These are phyloP conservation scores for Tieghemostelium lacteum DNA, from an alignment of 78 protist genomes.

Conservation along the genomic window DNA sequence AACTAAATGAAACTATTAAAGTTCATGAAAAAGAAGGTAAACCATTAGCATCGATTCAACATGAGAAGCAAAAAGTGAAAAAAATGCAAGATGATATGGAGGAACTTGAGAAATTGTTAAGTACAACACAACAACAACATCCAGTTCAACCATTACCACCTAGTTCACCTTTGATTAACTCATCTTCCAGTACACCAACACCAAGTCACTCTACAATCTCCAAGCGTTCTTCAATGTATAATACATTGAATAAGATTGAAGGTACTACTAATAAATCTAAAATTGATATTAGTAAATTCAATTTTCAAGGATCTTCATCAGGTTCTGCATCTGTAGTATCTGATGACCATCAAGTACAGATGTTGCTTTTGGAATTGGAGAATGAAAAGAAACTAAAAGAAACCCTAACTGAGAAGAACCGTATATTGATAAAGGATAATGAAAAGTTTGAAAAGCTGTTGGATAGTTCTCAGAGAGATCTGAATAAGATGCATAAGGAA, in stretches of 20 bases:
- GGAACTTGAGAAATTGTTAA: conserved; percentile 43
- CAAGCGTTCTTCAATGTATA: not conserved
- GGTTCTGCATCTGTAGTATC: not conserved
- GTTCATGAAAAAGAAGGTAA: conserved; percentile 18
- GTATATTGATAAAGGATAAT: not conserved
- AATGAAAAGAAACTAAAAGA: conserved; percentile 39
- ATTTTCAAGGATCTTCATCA: not conserved
- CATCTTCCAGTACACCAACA: not conserved
- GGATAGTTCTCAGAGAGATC: not conserved
- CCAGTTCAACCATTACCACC: not conserved
- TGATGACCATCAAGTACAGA: not conserved
- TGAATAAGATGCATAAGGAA: not conserved
- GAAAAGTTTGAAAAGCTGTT: not conserved
- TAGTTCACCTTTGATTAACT: conserved; percentile 2
- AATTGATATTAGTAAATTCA: conserved; percentile 10
- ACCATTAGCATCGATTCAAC: not conserved
- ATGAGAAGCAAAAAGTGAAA: conserved; percentile 26
- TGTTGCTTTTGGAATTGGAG: conserved; percentile 15
- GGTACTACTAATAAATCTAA: not conserved
- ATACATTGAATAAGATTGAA: not conserved
- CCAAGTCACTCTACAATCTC: not conserved
- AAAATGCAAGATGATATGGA: conserved; percentile 63
- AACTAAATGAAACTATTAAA: conserved; percentile 38
- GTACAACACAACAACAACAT: not conserved
- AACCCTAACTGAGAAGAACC: not conserved